Percentiles rank a stretch among this genome's conserved stretches.
Evolutionary conservation across 768 basidiomycete genomes (phyloP).

Genomic region (Mycena pura): DNA sequence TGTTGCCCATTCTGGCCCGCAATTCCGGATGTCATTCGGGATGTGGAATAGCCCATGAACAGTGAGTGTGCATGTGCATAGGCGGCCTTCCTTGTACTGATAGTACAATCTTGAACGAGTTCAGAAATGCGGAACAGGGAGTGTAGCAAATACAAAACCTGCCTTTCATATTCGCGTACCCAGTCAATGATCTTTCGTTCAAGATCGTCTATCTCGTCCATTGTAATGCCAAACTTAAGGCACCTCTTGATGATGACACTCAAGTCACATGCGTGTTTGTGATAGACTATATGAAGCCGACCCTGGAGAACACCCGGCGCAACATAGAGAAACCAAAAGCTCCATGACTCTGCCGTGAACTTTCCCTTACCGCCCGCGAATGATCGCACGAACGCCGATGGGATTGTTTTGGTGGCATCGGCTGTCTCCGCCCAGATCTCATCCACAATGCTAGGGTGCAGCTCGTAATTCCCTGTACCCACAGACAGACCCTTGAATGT

Average conservation of each 20-base stretch:
- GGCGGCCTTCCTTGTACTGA: too few relatives aligned
- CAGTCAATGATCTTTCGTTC: slow-evolving; percentile 37
- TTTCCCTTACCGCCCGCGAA: slow-evolving; percentile 32
- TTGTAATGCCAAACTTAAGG: slow-evolving; percentile 38
- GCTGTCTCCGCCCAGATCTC: slow-evolving; percentile 43
- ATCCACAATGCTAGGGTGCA: too few relatives aligned
- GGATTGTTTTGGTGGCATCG: slow-evolving; percentile 35
- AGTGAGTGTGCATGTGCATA: too few relatives aligned
- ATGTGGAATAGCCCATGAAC: too few relatives aligned
- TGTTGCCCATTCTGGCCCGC: too few relatives aligned
- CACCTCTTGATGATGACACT: slow-evolving; percentile 42
- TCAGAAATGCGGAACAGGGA: too few relatives aligned
- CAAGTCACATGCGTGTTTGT: slow-evolving; percentile 43
- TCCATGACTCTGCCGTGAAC: slow-evolving; percentile 45
- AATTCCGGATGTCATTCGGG: too few relatives aligned
- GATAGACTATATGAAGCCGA: slow-evolving; percentile 42
- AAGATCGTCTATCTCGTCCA: slow-evolving; percentile 33
- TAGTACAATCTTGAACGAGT: too few relatives aligned
- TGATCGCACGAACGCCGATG: slow-evolving; percentile 37
- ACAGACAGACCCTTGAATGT: slow-evolving; percentile 38
- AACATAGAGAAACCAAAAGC: slow-evolving; percentile 46
- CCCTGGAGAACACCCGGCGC: slow-evolving; percentile 43
- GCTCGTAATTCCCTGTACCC: slow-evolving; percentile 32
- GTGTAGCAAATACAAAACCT: too few relatives aligned
- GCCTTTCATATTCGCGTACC: too few relatives aligned